These are phyloP conservation scores for Yarrowia bubula DNA, from an alignment of 805 yeast species.

Conservation along the genomic window DNA sequence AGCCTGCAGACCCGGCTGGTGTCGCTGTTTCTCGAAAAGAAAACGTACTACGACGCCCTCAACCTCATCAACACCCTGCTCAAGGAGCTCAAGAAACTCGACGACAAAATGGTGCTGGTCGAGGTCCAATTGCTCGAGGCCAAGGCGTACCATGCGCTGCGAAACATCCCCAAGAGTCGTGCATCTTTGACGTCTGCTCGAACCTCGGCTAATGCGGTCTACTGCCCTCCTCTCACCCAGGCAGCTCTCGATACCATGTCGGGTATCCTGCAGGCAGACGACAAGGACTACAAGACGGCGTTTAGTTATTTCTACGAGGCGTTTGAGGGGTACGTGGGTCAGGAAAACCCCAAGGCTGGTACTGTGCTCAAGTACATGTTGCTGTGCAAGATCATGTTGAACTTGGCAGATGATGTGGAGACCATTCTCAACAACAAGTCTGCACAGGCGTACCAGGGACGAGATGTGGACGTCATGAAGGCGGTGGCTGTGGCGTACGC, in stretches of 20 bases:
- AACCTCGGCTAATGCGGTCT: slow-evolving; percentile 95
- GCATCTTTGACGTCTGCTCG: slow-evolving; percentile 94
- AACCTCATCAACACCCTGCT: slow-evolving; percentile 68
- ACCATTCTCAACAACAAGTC: slow-evolving; percentile 72
- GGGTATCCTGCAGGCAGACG: slow-evolving; percentile 94
- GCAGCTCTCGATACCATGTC: slow-evolving; percentile 94
- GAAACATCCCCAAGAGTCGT: slow-evolving; percentile 85
- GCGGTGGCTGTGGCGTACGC: slow-evolving; percentile 87
- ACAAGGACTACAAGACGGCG: slow-evolving; percentile 93
- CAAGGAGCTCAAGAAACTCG: slow-evolving; percentile 85
- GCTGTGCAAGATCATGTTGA: slow-evolving; percentile 88
- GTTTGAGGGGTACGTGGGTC: slow-evolving; percentile 82
- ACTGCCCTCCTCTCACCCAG: slow-evolving; percentile 89
- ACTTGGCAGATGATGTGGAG: slow-evolving; percentile 80
- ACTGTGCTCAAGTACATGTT: slow-evolving; percentile 89
- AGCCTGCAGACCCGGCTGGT: slow-evolving; percentile 81
- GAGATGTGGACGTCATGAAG: slow-evolving; percentile 93
- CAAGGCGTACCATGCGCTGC: slow-evolving; percentile 82
- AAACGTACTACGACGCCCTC: slow-evolving; percentile 65
- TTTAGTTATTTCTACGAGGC: slow-evolving; percentile 93
- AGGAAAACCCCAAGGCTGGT: slow-evolving; percentile 51
- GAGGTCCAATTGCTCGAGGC: slow-evolving; percentile 93
- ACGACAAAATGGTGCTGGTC: slow-evolving; percentile 91
- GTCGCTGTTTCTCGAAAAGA: slow-evolving; percentile 65
- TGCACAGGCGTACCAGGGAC: slow-evolving; percentile 70